Percentiles rank a stretch among this genome's conserved stretches.
These are phyloP conservation scores for Suillus weaverae DNA, from an alignment of 768 basidiomycete genomes.

Conservation along the genomic window DNA sequence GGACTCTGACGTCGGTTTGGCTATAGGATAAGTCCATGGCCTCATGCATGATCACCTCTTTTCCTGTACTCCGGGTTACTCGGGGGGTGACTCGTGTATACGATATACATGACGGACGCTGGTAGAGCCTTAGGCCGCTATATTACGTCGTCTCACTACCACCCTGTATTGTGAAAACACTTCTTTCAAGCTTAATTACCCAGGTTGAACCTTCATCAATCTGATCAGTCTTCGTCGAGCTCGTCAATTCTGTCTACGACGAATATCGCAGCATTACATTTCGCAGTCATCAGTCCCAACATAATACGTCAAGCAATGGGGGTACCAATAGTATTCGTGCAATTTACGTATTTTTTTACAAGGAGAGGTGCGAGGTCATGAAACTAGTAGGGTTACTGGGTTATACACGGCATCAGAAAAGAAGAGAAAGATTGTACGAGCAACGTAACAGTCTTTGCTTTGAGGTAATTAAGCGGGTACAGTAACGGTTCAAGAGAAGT, in stretches of 20 bases:
- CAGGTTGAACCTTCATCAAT: not conserved
- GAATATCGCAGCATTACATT: not conserved
- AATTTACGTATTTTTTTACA: not conserved
- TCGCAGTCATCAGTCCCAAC: not conserved
- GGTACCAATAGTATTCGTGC: not conserved
- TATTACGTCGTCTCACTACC: not conserved
- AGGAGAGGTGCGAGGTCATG: not conserved
- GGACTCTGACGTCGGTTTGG: conserved; percentile 22
- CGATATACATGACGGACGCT: not conserved
- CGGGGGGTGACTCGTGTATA: not conserved
- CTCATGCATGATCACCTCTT: not conserved
- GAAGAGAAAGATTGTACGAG: not conserved
- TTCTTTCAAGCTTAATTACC: not conserved
- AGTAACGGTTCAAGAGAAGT: conserved; percentile 45
- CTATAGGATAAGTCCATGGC: conserved; percentile 12
- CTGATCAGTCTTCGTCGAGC: not conserved
- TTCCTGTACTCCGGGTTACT: not conserved
- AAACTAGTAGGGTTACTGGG: not conserved
- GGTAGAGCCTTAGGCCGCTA: not conserved
- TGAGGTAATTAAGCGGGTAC: not conserved
- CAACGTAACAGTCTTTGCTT: not conserved
- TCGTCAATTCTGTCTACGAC: not conserved
- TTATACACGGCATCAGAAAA: not conserved
- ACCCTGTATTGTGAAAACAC: not conserved
- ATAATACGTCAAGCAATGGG: not conserved